Evolutionary conservation across 2,329 filamentous ascomycete genomes (phyloP), one percentile per base, ranked within the genome.

Genomic region (Paecilomyces variotii): DNA sequence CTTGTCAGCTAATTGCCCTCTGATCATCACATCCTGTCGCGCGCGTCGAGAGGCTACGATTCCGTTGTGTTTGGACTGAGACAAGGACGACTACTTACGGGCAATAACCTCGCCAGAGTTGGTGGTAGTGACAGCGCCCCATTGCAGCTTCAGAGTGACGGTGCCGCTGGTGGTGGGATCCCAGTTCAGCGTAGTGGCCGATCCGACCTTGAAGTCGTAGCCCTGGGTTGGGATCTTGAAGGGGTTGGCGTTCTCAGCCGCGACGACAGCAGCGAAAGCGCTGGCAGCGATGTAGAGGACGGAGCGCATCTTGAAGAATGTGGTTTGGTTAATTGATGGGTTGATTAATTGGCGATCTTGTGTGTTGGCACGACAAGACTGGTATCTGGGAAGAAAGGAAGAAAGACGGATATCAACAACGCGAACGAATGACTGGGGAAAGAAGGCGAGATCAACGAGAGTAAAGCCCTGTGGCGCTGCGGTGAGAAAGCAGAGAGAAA

Each of bases 111-210:
- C 69, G 25, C 79, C 80, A 6, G 68, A 61, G 57, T 68, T 62
- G 12, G 81, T 65, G 58, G 78, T 74, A 63, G 73, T 71, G 58
- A 72, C 69, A 6, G 73, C 72, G 28, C 70, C 75, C 62, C 79
- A 75, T 61, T 80, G 74, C 59, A 84, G 71, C 50, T 77, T 78
- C 65, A 84, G 76, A 49, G 79, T 79, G 32, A 84, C 76, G 14
- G 81, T 80, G 59, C 79, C 79, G 25, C 64, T 56, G 58, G 79
- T 82, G 53, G 76, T 80, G 5, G 80, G 77, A 4, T 68, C 62
- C 82, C 82, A 84, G 55, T 65, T 72, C 54, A 84, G 67, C 10
- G 74, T 76, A 24, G 78, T 71, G 10, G 77, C 62, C 66, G 77
- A 57, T 56, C 81, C 81, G 50, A 79, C 78, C 12, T 69, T 74